Evolutionary conservation across 768 basidiomycete species (phyloP).

Genomic region (Termitomyces sp.): DNA sequence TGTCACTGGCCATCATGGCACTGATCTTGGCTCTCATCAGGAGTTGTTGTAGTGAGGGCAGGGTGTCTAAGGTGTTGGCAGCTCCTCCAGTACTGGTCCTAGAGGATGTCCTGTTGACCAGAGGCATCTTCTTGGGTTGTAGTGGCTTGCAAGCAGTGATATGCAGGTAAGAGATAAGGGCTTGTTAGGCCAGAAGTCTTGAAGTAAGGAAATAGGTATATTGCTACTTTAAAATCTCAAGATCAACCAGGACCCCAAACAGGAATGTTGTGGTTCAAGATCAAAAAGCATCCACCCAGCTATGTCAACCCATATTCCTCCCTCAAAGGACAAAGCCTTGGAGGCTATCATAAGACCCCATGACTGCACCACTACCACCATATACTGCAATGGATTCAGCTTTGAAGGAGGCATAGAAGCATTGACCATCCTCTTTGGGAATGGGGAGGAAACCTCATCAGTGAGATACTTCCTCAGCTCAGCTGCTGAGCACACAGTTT

Average conservation of each 20-base stretch:
- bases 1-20: not conserved
- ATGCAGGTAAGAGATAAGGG: not conserved
- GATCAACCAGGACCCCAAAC: not conserved
- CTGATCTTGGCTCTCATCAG: not conserved
- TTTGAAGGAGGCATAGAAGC: no score
- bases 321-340: no score
- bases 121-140: not conserved
- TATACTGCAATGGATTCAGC: no score
- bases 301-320: no score
- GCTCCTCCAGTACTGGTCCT: not conserved
- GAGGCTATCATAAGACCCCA: no score
- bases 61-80: conserved; percentile 27
- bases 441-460: no score
- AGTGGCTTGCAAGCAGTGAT: not conserved
- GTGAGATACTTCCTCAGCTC: no score
- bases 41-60: not conserved
- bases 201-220: not conserved
- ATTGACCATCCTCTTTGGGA: no score
- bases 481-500: no score
- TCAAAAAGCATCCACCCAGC: conserved; percentile 3
- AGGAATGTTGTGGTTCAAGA: conserved; percentile 1
- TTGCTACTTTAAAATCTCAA: not conserved
- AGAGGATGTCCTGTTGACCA: not conserved
- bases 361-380: no score
- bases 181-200: not conserved